phyloP scores from a whole-genome alignment of 495 filamentous ascomycete species.

The Aspergillus heteromorphus region DNA sequence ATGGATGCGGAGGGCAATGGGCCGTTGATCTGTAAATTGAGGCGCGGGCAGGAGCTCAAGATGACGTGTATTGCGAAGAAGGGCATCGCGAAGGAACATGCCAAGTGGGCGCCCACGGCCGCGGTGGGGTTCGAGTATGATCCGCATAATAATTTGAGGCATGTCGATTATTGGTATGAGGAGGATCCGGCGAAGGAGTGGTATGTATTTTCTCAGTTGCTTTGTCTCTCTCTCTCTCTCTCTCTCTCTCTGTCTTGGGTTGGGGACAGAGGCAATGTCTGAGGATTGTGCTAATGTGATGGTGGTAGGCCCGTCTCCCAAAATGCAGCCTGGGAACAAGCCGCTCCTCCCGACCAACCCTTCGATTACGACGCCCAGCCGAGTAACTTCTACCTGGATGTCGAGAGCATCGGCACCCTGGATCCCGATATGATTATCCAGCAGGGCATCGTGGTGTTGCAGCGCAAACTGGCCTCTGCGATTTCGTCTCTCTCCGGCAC shows the following conservation, averaged over 20 bases:
- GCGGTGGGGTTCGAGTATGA: constrained; percentile 98
- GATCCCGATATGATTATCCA: constrained; percentile 82
- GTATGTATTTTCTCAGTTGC: constrained; percentile 49
- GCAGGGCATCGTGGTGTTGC: constrained; percentile 82
- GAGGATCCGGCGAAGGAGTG: constrained; percentile 78
- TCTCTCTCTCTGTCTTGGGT: background rate
- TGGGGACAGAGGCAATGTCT: background rate
- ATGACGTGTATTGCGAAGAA: constrained; percentile 94
- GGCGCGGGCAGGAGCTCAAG: constrained; percentile 80
- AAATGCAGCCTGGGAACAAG: constrained; percentile 77
- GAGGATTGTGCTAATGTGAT: background rate
- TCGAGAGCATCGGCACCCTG: constrained; percentile 82
- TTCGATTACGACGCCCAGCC: constrained; percentile 91
- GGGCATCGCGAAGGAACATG: constrained; percentile 97
- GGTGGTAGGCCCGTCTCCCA: constrained; percentile 70
- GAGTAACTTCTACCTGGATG: constrained; percentile 80
- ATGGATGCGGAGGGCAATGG: constrained; percentile 74
- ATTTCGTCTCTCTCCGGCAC: constrained; percentile 63
- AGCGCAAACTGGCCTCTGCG: constrained; percentile 82
- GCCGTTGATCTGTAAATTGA: constrained; percentile 78
- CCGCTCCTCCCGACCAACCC: constrained; percentile 70
- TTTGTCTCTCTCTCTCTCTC: background rate
- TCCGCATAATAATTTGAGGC: constrained; percentile 85
- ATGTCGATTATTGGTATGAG: constrained; percentile 93
- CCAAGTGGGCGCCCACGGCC: constrained; percentile 89